These are phyloP conservation scores for Senecio squalidus DNA, from an alignment of 140 eudicot species.

Conservation along the genomic window DNA sequence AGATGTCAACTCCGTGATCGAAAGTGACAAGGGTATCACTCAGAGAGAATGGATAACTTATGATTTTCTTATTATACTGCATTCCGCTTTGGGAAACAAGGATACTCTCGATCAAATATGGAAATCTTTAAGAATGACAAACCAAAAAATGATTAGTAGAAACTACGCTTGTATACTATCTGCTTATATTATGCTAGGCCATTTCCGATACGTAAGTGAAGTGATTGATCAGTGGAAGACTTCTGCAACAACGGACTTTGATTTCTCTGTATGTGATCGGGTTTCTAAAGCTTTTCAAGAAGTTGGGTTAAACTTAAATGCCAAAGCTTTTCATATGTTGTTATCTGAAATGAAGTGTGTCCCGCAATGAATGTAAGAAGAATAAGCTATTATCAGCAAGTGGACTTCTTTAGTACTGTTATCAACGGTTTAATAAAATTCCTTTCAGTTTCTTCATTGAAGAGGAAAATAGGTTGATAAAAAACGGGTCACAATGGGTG, in stretches of 20 bases:
- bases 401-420: not conserved
- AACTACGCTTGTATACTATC: constrained; percentile 63
- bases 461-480: no score
- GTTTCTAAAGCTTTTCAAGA: constrained; percentile 54
- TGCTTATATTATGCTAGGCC: constrained; percentile 68
- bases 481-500: no score
- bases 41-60: constrained; percentile 89
- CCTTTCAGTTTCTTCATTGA: no score
- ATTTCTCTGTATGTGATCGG: constrained; percentile 40
- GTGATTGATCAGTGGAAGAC: constrained; percentile 82
- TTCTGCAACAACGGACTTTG: constrained; percentile 54
- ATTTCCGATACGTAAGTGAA: constrained; percentile 57
- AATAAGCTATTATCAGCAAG: constrained; percentile 17
- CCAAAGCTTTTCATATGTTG: constrained; percentile 36
- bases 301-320: constrained; percentile 49
- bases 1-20: constrained; percentile 42
- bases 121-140: constrained; percentile 69
- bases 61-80: constrained; percentile 70
- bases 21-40: constrained; percentile 62
- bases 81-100: constrained; percentile 71
- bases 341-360: constrained; percentile 36
- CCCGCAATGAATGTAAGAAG: constrained; percentile 13
- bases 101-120: constrained; percentile 73
- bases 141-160: constrained; percentile 76
- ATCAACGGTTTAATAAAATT: not conserved